Percentiles rank a stretch among this genome's conserved stretches.
Conservation (phyloP, 805 yeast genomes). For the Jamesozyma lodderae region DNA sequence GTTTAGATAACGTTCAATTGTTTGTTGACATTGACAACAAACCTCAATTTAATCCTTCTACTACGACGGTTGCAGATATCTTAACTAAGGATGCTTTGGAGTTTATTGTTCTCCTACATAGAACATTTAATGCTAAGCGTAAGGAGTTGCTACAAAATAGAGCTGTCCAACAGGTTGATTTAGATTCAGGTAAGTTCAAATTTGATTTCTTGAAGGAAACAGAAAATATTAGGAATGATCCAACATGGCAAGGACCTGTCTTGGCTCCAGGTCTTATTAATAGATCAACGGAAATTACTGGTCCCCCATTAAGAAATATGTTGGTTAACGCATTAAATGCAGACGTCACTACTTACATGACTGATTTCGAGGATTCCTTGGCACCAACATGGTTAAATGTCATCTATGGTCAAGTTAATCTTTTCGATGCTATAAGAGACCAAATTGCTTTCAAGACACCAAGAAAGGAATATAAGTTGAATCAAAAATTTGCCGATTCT, state of each 20-base stretch:
- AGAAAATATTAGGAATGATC: constrained; percentile 55
- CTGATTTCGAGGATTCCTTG: constrained; percentile 78
- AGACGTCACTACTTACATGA: constrained; percentile 73
- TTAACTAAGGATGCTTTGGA: constrained; percentile 44
- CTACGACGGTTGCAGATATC: constrained; percentile 33
- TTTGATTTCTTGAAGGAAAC: constrained; percentile 62
- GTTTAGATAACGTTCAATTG: constrained; percentile 30
- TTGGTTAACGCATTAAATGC: constrained; percentile 74
- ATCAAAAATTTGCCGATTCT: constrained; percentile 34
- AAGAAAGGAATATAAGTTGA: constrained; percentile 36
- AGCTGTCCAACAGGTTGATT: constrained; percentile 46
- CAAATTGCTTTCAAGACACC: constrained; percentile 43
- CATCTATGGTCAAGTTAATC: constrained; percentile 72
- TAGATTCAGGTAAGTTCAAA: constrained; percentile 50
- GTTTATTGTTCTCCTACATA: constrained; percentile 63
- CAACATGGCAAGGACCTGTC: constrained; percentile 67
- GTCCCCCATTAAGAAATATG: constrained; percentile 81
- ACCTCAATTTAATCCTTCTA: constrained; percentile 30
- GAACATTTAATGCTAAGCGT: constrained; percentile 59
- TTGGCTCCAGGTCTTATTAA: constrained; percentile 64
- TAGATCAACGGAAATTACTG: constrained; percentile 75
- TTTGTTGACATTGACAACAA: constrained; percentile 27
- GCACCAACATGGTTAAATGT: constrained; percentile 78
- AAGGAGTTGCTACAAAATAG: constrained; percentile 52
- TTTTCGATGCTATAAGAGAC: constrained; percentile 67